Evolutionary conservation across 805 yeast species (phyloP), one percentile per base, ranked within the genome.

Genomic region (Metschnikowia picachoensis): DNA sequence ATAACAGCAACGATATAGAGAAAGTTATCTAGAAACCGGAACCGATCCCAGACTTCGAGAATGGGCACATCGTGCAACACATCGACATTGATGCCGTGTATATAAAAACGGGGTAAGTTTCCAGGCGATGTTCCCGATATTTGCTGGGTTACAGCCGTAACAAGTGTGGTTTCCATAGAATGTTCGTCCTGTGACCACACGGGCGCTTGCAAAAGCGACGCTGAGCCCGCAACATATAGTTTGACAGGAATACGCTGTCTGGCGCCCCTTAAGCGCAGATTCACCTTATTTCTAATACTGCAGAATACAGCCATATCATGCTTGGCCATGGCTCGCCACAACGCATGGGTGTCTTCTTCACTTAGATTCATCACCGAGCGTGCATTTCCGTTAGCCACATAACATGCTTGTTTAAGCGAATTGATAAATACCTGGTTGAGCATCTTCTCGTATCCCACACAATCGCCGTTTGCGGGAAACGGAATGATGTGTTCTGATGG

Each of bases 381-480:
- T 6, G 96, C 76, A n/a, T 80, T 77, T 0, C 96, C 96, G 52
- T 83, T 80, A 32, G 86, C 62, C 0, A 89, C 79, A 57, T 75
- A 88, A 57, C 89, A 81, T 4, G 89, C 77, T 59, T 92, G 97
- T 58, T 94, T 92, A 60, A 89, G 66, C 48, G 82, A 89, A 60
- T 92, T 90, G 49, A 82, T 67, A 83, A 94, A 83, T 41, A 78
- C 74, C 41, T 74, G 77, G 37, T 65, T 72, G 47, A 80, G 52
- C 11, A 72, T 59, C 20, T 56, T 50, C 31, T 56, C 49, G 52
- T 67, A 68, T 45, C 61, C 58, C 3, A 58, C 42, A 9, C 32
- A 16, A 8, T 14, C 25, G 14, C 50, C 56, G 3, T 34, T 49
- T 7, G 40, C 34, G 15, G 32, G 41, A 41, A 65, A 64, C 5